Evolutionary conservation across 768 basidiomycete species (phyloP).

Genomic region (Phlegmacium glaucopus): DNA sequence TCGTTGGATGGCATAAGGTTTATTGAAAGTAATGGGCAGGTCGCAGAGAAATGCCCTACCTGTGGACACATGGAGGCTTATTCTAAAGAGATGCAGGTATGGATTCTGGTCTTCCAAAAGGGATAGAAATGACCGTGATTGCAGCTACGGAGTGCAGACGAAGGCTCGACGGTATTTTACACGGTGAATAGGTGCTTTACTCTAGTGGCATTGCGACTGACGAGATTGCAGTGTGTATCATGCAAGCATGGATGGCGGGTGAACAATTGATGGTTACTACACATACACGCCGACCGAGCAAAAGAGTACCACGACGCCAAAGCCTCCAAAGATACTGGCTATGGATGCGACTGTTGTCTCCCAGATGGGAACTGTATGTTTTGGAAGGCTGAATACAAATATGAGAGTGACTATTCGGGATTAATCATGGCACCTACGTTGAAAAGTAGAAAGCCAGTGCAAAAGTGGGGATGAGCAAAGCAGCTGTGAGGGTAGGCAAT

Average conservation of each 20-base stretch:
- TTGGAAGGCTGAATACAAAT: conserved; percentile 60
- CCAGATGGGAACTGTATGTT: conserved; percentile 54
- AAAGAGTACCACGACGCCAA: conserved; percentile 88
- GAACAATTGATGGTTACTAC: conserved; percentile 62
- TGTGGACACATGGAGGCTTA: conserved; percentile 86
- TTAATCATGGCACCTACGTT: conserved; percentile 49
- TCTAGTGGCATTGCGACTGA: conserved; percentile 4
- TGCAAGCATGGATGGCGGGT: conserved; percentile 83
- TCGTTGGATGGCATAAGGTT: background rate
- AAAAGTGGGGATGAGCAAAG: conserved; percentile 74
- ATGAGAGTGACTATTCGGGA: conserved; percentile 6
- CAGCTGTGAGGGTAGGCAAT: conserved; percentile 72
- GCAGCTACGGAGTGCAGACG: conserved; percentile 86
- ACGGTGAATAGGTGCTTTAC: conserved; percentile 53
- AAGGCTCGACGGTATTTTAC: conserved; percentile 93
- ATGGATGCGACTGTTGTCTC: conserved; percentile 69
- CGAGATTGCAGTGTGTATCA: conserved; percentile 53
- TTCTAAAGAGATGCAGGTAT: conserved; percentile 85
- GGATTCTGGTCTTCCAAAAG: conserved; percentile 12
- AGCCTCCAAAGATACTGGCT: conserved; percentile 80
- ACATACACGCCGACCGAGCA: conserved; percentile 84
- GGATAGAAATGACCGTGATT: conserved; percentile 8
- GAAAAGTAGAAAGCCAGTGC: conserved; percentile 89
- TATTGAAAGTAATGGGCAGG: conserved; percentile 38
- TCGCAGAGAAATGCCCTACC: conserved; percentile 84